Base-by-base conservation (phyloP, 345 rosid genomes). In the Citrus medica region DNA sequence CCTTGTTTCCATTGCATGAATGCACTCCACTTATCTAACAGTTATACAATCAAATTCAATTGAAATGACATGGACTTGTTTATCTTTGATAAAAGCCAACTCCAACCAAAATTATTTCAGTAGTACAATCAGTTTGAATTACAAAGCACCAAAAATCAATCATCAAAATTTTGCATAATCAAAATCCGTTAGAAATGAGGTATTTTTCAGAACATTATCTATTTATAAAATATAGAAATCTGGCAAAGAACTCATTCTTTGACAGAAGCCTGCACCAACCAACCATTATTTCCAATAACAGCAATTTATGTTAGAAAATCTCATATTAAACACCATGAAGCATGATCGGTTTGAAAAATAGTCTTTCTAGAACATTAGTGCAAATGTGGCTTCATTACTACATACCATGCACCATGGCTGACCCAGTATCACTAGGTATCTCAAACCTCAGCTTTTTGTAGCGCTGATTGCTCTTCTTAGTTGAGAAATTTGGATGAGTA, bases 341-440 rank as follows among this genome's bases (percentile, higher is more conserved):
- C 68, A 33, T 32, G 8, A 65, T 33, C 24, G 35, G 25, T 72
- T 48, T 13, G 30, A 53, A 33, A 12, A 30, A 72, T 56, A 37
- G 64, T 55, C 63, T 55, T 30, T 12, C 46, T 25, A 55, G 63
- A 5, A 9, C 48, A 72, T 72, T 33, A 33, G 35, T 19, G 14
- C 69, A 32, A 65, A 8, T 5, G 35, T 19, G 16, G 19, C 37
- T 40, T 30, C 21, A 38, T 60, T 51, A 78, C 58, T 53, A 59
- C 76, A 66, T 90, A 97, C 99, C 99, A 80, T 97, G 98, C 76
- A 97, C 93, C 83, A 94, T 78, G 42, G 91, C 96, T 38, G 99
- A 85, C 46, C 99, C 98, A 76, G 90, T 86, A 74, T 92, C 95
- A 13, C 73, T 73, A 67, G 97, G 90, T 48, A 94, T 79, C 75